Conservation (phyloP, 306 rosid genomes). For the Betula pendula region DNA sequence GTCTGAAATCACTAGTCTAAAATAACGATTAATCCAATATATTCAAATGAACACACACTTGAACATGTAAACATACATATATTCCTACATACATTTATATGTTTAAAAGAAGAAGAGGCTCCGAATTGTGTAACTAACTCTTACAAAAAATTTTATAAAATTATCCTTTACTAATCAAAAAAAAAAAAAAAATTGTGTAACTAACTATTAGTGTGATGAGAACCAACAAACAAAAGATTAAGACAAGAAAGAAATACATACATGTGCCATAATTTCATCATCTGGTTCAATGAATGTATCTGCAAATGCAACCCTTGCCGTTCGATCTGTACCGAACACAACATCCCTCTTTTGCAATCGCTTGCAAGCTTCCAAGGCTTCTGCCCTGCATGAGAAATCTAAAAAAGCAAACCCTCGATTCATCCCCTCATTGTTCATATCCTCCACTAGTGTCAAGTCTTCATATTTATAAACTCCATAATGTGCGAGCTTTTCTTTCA, state of each 20-base stretch:
- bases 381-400: slow-evolving; percentile 6
- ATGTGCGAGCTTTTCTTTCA: background rate
- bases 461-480: slow-evolving; percentile 9
- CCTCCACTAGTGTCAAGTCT: slow-evolving; percentile 9
- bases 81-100: background rate
- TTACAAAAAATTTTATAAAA: too few species aligned
- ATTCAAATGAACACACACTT: background rate
- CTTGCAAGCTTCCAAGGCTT: slow-evolving; percentile 16
- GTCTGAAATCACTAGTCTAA: background rate
- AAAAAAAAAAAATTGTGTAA: too few species aligned
- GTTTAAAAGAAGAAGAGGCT: background rate
- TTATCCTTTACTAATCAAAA: too few species aligned
- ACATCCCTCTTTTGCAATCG: slow-evolving; percentile 14
- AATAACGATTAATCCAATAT: background rate
- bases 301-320: slow-evolving; percentile 15
- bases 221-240: slow-evolving; percentile 6
- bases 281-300: slow-evolving; percentile 17
- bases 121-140: background rate
- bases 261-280: slow-evolving; percentile 15
- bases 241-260: background rate
- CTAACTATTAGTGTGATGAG: background rate
- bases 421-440: slow-evolving; percentile 7
- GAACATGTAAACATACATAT: background rate
- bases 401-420: slow-evolving; percentile 9
- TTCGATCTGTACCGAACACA: slow-evolving; percentile 10